Base-by-base conservation (phyloP, 441 rosid genomes). In the Dalechampia spathulata region DNA sequence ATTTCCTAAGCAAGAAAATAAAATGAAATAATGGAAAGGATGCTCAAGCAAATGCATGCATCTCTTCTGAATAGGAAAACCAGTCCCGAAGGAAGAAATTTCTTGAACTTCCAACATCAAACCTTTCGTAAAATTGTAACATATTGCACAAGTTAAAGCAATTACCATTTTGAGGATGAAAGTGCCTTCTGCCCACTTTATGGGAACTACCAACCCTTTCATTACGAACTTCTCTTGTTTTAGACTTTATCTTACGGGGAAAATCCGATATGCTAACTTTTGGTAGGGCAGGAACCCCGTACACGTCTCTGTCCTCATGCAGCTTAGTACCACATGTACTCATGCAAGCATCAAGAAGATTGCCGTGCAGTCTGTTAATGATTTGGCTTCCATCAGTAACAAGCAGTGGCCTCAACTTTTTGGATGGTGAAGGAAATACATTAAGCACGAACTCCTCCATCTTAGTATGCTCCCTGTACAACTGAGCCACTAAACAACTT, bases 331-430 rank as follows among this genome's bases (percentile, higher is more conserved):
- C 63, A 20, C 55, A 65, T 6, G 14, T 49, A 13, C 40, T 58
- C 30, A 32, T 62, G 30, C 44, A 57, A 28, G 53, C 64, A 43
- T 25, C 32, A 21, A 58, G 38, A 69, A 49, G 72, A 55, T 59
- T 70, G 61, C 59, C 62, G 50, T 17, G 58, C 3, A 66, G 62
- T 66, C 74, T 75, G 75, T 76, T 75, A 64, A 86, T 79, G 42
- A 81, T 57, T 46, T 15, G 64, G 62, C 49, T 58, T 64, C 86
- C 88, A 73, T 87, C 83, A 39, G 87, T 80, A 53, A 85, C 77
- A 58, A 76, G 64, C 53, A 85, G 70, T 6, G 92, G 84, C 71
- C 85, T 74, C 55, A 48, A 37, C 7, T 66, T 55, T 51, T 55
- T 55, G 38, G 70, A 62, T 19, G 82, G 73, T 6, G 81, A 74